phyloP scores from a whole-genome alignment of 768 basidiomycete species.

The Piloderma croceum region DNA sequence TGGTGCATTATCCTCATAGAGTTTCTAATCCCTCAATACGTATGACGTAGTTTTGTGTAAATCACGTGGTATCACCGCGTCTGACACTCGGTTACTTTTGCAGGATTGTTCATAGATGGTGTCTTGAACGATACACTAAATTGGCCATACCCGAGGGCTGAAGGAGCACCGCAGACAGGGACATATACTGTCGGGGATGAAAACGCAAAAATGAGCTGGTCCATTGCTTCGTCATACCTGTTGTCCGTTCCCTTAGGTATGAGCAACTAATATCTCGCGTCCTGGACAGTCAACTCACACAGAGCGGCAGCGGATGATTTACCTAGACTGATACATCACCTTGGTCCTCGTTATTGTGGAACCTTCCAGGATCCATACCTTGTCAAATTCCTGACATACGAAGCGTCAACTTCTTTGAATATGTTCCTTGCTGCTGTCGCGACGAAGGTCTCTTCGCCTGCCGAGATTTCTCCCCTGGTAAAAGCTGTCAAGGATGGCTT shows the following conservation, averaged over 20 bases:
- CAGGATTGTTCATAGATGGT: constrained; percentile 76
- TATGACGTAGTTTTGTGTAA: constrained; percentile 27
- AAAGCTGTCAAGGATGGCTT: constrained; percentile 46
- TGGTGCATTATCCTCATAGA: constrained; percentile 61
- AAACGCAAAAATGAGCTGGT: constrained; percentile 54
- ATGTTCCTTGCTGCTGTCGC: constrained; percentile 58
- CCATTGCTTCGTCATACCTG: constrained; percentile 60
- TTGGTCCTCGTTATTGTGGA: constrained; percentile 73
- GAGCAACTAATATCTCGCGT: constrained; percentile 2
- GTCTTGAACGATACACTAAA: constrained; percentile 56
- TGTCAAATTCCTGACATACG: constrained; percentile 76
- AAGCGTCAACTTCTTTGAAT: constrained; percentile 77
- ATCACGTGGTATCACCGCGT: constrained; percentile 1
- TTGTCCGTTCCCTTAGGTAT: constrained; percentile 55
- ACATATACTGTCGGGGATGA: constrained; percentile 55
- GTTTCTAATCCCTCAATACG: constrained; percentile 54
- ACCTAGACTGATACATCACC: constrained; percentile 70
- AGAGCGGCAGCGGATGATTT: constrained; percentile 59
- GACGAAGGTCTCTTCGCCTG: constrained; percentile 27
- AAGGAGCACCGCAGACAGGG: constrained; percentile 29
- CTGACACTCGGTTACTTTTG: constrained; percentile 4
- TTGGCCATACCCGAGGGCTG: constrained; percentile 57
- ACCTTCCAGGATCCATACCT: constrained; percentile 71
- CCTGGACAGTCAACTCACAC: not conserved
- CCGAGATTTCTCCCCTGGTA: constrained; percentile 33